phyloP scores from a whole-genome alignment of 257 asterid genomes.

The Asclepias syriaca region DNA sequence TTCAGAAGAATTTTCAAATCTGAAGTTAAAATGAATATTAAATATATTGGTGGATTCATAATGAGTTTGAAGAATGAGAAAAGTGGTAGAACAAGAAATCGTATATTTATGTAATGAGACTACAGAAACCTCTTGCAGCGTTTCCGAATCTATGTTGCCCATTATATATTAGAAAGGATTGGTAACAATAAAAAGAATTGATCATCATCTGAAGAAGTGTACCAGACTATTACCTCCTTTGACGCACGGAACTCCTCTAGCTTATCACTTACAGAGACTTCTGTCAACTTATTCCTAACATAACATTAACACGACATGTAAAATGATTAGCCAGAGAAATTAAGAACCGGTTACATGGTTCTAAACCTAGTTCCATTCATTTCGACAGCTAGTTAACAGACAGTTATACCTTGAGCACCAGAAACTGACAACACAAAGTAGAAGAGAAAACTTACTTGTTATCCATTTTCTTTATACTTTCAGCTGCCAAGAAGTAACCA shows the following conservation, averaged over 20 bases:
- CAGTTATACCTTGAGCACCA: background rate
- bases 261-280: slow-evolving; percentile 88
- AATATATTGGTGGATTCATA: background rate
- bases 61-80: background rate
- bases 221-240: slow-evolving; percentile 64
- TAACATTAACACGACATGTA: slow-evolving; percentile 9
- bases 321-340: background rate
- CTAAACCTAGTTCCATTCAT: background rate
- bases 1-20: background rate
- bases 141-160: background rate
- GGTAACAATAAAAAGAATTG: background rate
- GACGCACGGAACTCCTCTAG: slow-evolving; percentile 94
- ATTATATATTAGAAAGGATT: background rate
- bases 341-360: background rate
- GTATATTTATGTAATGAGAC: background rate
- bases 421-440: background rate
- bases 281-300: slow-evolving; percentile 50
- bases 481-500: slow-evolving; percentile 67
- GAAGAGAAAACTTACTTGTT: slow-evolving; percentile 33
- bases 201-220: background rate
- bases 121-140: background rate
- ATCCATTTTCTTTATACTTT: slow-evolving; percentile 36
- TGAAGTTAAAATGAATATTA: background rate
- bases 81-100: background rate
- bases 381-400: background rate